These are phyloP conservation scores for Yamadazyma philogaea DNA, from an alignment of 805 yeast species.

Conservation along the genomic window DNA sequence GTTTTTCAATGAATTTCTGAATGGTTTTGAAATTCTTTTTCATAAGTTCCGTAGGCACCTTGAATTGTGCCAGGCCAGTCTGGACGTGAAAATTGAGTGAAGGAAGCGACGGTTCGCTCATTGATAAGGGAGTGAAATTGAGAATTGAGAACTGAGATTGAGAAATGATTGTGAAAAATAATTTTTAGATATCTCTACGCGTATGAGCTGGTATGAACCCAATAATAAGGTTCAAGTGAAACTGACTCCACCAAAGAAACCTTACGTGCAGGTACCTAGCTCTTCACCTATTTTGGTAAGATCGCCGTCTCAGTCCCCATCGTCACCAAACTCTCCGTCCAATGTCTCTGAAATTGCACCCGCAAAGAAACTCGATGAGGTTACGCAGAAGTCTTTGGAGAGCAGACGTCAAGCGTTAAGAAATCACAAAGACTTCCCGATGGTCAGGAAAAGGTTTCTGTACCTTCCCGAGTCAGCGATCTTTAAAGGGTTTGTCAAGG, in stretches of 20 bases:
- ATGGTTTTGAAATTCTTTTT: slow-evolving; percentile 60
- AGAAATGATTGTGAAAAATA: neutral
- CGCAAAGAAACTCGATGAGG: slow-evolving; percentile 15
- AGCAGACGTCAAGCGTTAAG: slow-evolving; percentile 34
- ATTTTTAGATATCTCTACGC: neutral
- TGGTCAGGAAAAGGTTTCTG: slow-evolving; percentile 33
- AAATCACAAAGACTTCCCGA: slow-evolving; percentile 38
- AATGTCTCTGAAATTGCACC: slow-evolving; percentile 14
- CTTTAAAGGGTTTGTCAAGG: slow-evolving; percentile 41
- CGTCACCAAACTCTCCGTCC: slow-evolving; percentile 13
- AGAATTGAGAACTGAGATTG: neutral
- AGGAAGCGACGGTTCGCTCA: slow-evolving; percentile 39
- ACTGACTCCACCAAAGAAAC: slow-evolving; percentile 18
- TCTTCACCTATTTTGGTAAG: slow-evolving; percentile 36
- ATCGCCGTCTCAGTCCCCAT: slow-evolving; percentile 19
- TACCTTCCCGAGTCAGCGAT: slow-evolving; percentile 41
- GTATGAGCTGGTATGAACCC: slow-evolving; percentile 15
- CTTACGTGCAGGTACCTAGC: slow-evolving; percentile 39
- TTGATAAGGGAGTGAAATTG: slow-evolving; percentile 9
- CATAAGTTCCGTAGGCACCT: slow-evolving; percentile 66
- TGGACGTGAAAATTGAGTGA: slow-evolving; percentile 42
- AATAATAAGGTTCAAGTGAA: slow-evolving; percentile 17
- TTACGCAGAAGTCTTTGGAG: slow-evolving; percentile 29
- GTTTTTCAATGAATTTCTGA: slow-evolving; percentile 61
- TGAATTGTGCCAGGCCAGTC: slow-evolving; percentile 57